Base-by-base conservation (phyloP, 257 asterid genomes). In the Nicotiana tomentosiformis region DNA sequence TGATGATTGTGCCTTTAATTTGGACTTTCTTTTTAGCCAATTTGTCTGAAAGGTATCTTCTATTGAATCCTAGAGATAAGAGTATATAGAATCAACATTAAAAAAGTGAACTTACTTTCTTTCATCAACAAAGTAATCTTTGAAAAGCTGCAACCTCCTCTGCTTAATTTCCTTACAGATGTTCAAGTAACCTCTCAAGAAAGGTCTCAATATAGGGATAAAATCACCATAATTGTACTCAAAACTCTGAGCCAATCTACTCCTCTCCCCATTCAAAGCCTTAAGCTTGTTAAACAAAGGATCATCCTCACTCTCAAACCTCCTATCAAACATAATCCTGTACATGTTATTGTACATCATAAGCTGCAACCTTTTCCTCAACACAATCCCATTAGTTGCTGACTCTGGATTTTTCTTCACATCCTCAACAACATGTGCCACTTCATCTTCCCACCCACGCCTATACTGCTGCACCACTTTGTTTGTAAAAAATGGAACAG, bases 281-380 rank as follows among this genome's bases (percentile, higher is more conserved):
- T 90, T 96, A 7, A 96, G 90, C 82, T 94, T 93, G 58, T 85
- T 82, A 61, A 90, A 96, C 86, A 94, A 53, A 8, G 98, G 96
- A 82, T 96, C 98, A 3, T 94, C 94, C 37, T 91, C 97, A 23
- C 97, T 90, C 88, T 93, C 97, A 66, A 96, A 96, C 83, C 98
- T 90, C 17, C 90, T 83, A 11, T 94, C 97, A 64, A 96, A 96
- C 99, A 96, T 94, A n/a, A 96, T 93, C 62, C 97, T 84, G 84
- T 83, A 96, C 96, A 96, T 88, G 9, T 96, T 94, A 20, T 96
- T 96, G 88, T 96, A 96, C 98, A 96, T 93, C 99, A 96, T 94
- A 12, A 96, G 88, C 85, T 96, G 98, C 88, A 96, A 72, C 82
- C 98, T 72, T 85, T 85, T 78, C 93, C 99, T 82, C 62, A 96